Percentiles rank a stretch among this genome's conserved stretches.
phyloP scores from a whole-genome alignment of 2,329 filamentous ascomycete genomes.

The Colletotrichum sp. region DNA sequence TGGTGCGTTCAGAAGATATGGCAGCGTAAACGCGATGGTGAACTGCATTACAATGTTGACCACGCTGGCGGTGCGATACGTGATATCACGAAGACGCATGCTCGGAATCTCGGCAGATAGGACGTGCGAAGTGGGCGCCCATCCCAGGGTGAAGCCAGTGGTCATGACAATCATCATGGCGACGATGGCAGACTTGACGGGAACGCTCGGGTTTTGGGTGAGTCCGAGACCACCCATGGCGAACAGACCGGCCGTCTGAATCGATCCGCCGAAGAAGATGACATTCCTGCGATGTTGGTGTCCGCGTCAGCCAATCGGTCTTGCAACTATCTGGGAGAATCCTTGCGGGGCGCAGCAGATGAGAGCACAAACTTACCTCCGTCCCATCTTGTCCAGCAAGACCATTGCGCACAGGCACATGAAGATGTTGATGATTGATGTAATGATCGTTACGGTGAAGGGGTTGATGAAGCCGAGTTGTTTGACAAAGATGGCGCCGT shows the following conservation, averaged over 20 bases:
- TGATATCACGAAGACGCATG: slow-evolving; percentile 33
- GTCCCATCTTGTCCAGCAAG: slow-evolving; percentile 25
- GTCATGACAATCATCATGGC: slow-evolving; percentile 35
- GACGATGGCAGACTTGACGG: slow-evolving; percentile 31
- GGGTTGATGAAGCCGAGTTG: slow-evolving; percentile 31
- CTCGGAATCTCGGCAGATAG: slow-evolving; percentile 38
- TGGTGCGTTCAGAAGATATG: slow-evolving; percentile 39
- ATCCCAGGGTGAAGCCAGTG: slow-evolving; percentile 34
- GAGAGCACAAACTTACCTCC: not conserved
- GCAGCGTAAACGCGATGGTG: slow-evolving; percentile 38
- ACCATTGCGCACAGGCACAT: slow-evolving; percentile 19
- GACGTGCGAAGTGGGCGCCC: slow-evolving; percentile 39
- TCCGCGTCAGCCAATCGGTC: not conserved
- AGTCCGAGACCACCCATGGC: not conserved
- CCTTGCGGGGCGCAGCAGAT: not conserved
- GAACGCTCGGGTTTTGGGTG: slow-evolving; percentile 9
- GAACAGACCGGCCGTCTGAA: not conserved
- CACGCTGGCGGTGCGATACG: slow-evolving; percentile 14
- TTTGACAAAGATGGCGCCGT: slow-evolving; percentile 34
- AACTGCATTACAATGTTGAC: slow-evolving; percentile 27
- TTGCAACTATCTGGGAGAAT: not conserved
- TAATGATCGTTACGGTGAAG: slow-evolving; percentile 25
- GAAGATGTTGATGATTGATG: slow-evolving; percentile 22
- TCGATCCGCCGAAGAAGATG: not conserved
- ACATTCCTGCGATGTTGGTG: not conserved